Conservation (phyloP, 192 early-diverging fungal genomes). For the Coemansia sp. region DNA sequence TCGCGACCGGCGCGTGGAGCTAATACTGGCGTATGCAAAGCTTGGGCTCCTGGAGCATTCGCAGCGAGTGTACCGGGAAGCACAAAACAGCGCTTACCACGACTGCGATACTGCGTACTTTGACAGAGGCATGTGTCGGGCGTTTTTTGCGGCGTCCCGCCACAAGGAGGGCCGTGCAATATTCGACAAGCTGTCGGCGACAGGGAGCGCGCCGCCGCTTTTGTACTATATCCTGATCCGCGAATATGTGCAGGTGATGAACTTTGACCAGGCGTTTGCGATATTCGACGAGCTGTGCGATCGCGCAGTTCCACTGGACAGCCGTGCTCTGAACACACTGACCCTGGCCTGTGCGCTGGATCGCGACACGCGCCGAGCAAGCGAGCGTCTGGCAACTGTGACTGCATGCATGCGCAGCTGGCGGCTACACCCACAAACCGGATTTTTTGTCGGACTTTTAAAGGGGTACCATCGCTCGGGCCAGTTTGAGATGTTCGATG, state of each 20-base stretch:
- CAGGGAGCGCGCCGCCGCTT: too few relatives aligned
- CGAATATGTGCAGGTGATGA: slow-evolving; percentile 24
- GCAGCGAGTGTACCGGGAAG: slow-evolving; percentile 20
- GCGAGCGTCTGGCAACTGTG: slow-evolving; percentile 10
- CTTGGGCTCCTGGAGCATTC: slow-evolving; percentile 29
- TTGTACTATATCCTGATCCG: slow-evolving; percentile 18
- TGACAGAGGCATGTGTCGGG: slow-evolving; percentile 14
- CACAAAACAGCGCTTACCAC: background rate
- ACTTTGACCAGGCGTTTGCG: slow-evolving; percentile 20
- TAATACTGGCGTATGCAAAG: slow-evolving; percentile 28
- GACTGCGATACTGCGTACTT: background rate
- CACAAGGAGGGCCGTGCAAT: slow-evolving; percentile 33
- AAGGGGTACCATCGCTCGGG: slow-evolving; percentile 26
- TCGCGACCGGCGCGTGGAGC: background rate
- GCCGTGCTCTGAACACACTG: slow-evolving; percentile 5
- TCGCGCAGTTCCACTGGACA: background rate
- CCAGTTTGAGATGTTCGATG: slow-evolving; percentile 42
- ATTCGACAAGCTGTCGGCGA: slow-evolving; percentile 28
- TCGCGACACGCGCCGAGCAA: slow-evolving; percentile 4
- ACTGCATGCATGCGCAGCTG: slow-evolving; percentile 31
- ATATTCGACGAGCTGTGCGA: slow-evolving; percentile 22
- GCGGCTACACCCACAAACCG: slow-evolving; percentile 6
- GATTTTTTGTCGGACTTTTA: slow-evolving; percentile 27
- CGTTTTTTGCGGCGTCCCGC: slow-evolving; percentile 16
- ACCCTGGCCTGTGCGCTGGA: slow-evolving; percentile 18